Conservation (phyloP, 331 rosid genomes). For the Prunus yedoensis region DNA sequence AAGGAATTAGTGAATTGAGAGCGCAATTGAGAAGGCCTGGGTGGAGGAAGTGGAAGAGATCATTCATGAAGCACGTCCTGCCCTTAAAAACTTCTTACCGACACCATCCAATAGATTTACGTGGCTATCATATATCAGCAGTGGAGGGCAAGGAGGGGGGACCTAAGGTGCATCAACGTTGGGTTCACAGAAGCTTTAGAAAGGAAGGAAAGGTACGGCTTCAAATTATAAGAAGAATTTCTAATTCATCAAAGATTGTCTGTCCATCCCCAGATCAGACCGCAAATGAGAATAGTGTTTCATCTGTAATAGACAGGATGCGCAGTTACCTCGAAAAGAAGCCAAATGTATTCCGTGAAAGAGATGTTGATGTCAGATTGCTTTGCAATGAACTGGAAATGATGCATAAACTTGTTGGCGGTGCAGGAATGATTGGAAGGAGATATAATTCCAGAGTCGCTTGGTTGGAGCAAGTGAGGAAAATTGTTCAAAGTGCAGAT, state of each 20-base stretch:
- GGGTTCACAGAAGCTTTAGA: constrained; percentile 1
- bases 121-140: background rate
- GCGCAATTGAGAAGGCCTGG: constrained; percentile 32
- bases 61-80: background rate
- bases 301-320: background rate
- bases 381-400: background rate
- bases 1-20: constrained; percentile 11
- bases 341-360: background rate
- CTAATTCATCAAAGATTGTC: constrained; percentile 9
- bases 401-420: background rate
- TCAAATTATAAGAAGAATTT: constrained; percentile 22
- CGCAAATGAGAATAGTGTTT: background rate
- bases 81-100: background rate
- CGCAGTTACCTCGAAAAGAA: background rate
- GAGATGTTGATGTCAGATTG: background rate
- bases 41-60: constrained; percentile 12
- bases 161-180: background rate
- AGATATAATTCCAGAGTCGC: background rate
- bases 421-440: background rate
- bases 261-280: background rate
- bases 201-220: constrained; percentile 15
- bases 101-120: background rate
- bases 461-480: background rate
- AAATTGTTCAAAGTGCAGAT: background rate
- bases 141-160: background rate